Percentiles rank a stretch among this genome's conserved stretches.
These are phyloP conservation scores for Phytophthora podocarpi DNA, from an alignment of 352 stramenopile species.

Conservation along the genomic window DNA sequence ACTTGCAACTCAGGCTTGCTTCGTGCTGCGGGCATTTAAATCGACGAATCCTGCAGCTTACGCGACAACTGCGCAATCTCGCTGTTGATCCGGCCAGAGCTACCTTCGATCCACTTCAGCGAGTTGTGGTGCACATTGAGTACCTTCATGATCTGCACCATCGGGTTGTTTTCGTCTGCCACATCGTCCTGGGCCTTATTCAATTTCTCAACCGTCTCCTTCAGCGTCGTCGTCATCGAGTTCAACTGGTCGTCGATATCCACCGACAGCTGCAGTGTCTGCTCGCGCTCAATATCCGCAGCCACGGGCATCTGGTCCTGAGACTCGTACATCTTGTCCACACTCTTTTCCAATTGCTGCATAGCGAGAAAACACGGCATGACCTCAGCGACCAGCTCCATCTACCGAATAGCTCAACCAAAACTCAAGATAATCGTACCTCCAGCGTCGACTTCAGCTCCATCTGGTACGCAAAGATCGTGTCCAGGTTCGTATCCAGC, in stretches of 20 bases:
- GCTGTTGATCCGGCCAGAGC: slow-evolving; percentile 66
- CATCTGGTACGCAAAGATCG: slow-evolving; percentile 90
- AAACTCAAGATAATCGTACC: slow-evolving; percentile 33
- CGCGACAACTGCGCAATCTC: slow-evolving; percentile 68
- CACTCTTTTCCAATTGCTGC: slow-evolving; percentile 87
- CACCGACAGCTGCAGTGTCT: slow-evolving; percentile 86
- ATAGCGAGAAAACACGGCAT: not conserved
- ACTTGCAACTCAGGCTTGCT: slow-evolving; percentile 22
- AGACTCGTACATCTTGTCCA: slow-evolving; percentile 90
- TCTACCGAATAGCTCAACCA: not conserved
- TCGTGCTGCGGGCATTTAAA: slow-evolving; percentile 41
- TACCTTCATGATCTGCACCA: slow-evolving; percentile 91
- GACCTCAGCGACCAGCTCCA: not conserved
- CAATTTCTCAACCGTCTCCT: slow-evolving; percentile 87
- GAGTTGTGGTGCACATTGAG: slow-evolving; percentile 91
- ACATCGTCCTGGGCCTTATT: slow-evolving; percentile 82
- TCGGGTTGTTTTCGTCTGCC: slow-evolving; percentile 74
- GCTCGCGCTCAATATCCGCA: slow-evolving; percentile 86
- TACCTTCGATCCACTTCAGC: slow-evolving; percentile 85
- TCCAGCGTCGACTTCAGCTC: slow-evolving; percentile 89
- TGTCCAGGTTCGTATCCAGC: slow-evolving; percentile 86
- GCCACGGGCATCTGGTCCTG: slow-evolving; percentile 87
- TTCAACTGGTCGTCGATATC: slow-evolving; percentile 89
- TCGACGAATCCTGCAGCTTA: slow-evolving; percentile 71
- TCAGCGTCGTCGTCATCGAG: slow-evolving; percentile 86